phyloP scores from a whole-genome alignment of 2,329 filamentous ascomycete genomes.

The Exophiala dermatitidis region DNA sequence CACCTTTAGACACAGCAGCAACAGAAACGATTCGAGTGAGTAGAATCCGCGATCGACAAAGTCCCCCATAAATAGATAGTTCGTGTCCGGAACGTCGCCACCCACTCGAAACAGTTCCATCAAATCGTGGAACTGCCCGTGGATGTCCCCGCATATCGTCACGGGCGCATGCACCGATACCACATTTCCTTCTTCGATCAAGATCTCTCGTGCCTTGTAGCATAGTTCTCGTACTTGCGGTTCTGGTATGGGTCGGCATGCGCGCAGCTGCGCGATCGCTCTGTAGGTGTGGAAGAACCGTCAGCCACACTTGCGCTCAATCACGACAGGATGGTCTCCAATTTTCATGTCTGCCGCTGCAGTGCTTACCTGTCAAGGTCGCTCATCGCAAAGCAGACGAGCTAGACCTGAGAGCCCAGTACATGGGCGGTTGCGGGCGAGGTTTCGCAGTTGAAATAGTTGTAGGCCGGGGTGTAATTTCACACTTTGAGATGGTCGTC shows the following conservation, averaged over 20 bases:
- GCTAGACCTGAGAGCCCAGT: slow-evolving; percentile 8
- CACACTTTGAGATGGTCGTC: too few relatives aligned
- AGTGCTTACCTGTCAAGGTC: slow-evolving; percentile 75
- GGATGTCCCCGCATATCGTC: slow-evolving; percentile 95
- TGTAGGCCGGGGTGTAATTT: too few relatives aligned
- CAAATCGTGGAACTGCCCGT: slow-evolving; percentile 91
- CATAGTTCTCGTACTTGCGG: slow-evolving; percentile 91
- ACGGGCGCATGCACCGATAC: slow-evolving; percentile 92
- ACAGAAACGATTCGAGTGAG: slow-evolving; percentile 90
- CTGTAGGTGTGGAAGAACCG: slow-evolving; percentile 41
- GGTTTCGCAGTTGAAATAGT: too few relatives aligned
- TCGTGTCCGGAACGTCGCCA: slow-evolving; percentile 88
- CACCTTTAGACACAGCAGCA: slow-evolving; percentile 92
- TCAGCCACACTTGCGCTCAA: neutral
- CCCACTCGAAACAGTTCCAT: slow-evolving; percentile 96
- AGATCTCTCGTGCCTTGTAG: slow-evolving; percentile 89
- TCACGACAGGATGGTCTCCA: neutral
- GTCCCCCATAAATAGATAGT: slow-evolving; percentile 97
- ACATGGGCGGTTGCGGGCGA: slow-evolving; percentile 7
- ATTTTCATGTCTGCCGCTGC: neutral
- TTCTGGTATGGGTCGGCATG: slow-evolving; percentile 93
- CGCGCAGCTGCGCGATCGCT: slow-evolving; percentile 89
- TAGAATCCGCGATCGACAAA: slow-evolving; percentile 98
- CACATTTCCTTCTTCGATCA: slow-evolving; percentile 97
- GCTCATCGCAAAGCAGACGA: slow-evolving; percentile 57